These are phyloP conservation scores for Chromera velia DNA, from an alignment of 73 alveolate genomes.

Conservation along the genomic window DNA sequence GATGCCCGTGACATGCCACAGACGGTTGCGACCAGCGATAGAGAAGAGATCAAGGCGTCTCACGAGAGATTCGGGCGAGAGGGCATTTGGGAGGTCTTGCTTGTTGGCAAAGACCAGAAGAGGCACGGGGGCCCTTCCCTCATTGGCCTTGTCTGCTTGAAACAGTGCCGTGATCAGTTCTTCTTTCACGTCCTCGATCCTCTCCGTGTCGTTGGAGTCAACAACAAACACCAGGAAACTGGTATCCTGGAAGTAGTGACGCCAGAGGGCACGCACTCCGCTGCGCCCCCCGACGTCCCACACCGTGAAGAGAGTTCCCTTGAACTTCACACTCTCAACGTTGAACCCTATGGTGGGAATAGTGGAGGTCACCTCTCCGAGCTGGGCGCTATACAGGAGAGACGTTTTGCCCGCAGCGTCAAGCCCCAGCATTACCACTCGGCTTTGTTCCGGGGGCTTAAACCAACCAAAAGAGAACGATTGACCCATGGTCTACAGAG, in stretches of 20 bases:
- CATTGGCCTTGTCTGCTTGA: too few relatives aligned
- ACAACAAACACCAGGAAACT: conserved; percentile 67
- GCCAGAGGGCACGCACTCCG: conserved; percentile 65
- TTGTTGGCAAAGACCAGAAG: conserved; percentile 89
- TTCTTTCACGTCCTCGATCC: conserved; percentile 79
- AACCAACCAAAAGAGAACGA: too few relatives aligned
- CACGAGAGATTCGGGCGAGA: too few relatives aligned
- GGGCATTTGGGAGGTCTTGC: conserved; percentile 77
- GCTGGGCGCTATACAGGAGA: conserved; percentile 26
- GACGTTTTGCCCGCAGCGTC: conserved; percentile 46
- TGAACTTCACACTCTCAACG: conserved; percentile 57
- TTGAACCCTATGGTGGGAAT: conserved; percentile 78
- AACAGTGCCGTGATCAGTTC: conserved; percentile 63
- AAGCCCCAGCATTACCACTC: conserved; percentile 51
- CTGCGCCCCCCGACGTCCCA: conserved; percentile 84
- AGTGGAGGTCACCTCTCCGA: conserved; percentile 49
- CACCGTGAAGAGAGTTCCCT: conserved; percentile 22
- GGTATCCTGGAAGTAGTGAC: conserved; percentile 66
- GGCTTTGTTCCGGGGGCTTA: too few relatives aligned
- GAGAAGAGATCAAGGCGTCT: too few relatives aligned
- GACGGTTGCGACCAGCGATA: too few relatives aligned
- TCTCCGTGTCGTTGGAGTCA: conserved; percentile 61
- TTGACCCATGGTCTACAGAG: too few relatives aligned
- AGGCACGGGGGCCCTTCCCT: conserved; percentile 65
- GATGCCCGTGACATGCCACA: too few relatives aligned